Evolutionary conservation across 768 basidiomycete genomes (phyloP), one percentile per base, ranked within the genome.

Genomic region (Porphyrellus cyaneotinctus): DNA sequence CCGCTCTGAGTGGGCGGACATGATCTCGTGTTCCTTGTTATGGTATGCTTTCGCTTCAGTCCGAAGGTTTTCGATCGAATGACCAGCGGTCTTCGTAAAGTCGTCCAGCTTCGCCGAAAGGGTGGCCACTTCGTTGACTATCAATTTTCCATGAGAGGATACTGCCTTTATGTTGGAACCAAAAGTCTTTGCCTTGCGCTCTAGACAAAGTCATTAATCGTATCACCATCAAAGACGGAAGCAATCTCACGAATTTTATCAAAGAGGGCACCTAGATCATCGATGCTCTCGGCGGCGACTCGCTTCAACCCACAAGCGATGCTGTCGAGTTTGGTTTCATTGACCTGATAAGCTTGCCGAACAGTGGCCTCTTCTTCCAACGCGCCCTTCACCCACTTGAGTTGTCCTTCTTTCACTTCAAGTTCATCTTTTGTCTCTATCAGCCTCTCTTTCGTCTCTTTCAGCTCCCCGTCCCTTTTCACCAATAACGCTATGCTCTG

Each of bases 361-460:
- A 97, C 81, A 26, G 88, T 72, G 33, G 78, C 73, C 68, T 98
- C 93, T 56, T 95, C 89, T 58, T 91, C 85, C 43, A 95, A 72
- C 11, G 84, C 80, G 5, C 62, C 66, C 52, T 79, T 82, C n/a
- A 77, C 78, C 24, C 66, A 72, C 46, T 75, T 75, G 59, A 97
- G 70, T 59, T 91, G 83, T 1, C 63, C 73, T 50, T 82, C 77
- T 53, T 76, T 84, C 39, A 70, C 65, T 28, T 71, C 73, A 32
- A 98, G 70, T 39, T 76, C 74, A 1, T 69, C 71, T 55, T 81
- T 75, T 2, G 79, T 80, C 49, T 73, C 73, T 51, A 75, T 72
- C 43, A 95, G 70, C 60, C 72, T 77, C 18, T 78, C 78, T 53
- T 75, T 78, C 4, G 87, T 80, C 45, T 77, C 72, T 51, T 78